Conservation (phyloP, 148 eudicot species). For the Rhododendron williamsianum region DNA sequence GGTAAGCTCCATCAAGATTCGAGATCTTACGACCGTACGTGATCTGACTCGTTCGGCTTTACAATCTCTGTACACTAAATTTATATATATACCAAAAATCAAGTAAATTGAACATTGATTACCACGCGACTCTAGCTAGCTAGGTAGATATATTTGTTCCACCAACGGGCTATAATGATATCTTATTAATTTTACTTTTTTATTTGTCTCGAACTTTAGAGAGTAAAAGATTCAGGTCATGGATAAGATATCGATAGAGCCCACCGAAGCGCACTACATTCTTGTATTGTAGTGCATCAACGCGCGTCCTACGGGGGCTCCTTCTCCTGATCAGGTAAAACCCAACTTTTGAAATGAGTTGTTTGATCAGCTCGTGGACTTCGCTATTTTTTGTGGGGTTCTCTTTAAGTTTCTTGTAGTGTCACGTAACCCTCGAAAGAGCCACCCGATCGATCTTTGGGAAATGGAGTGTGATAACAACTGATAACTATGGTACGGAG, state of each 20-base stretch:
- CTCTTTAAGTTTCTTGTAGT: background rate
- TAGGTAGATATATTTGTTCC: background rate
- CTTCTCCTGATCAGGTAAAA: background rate
- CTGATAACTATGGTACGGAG: too few species aligned
- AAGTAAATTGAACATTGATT: background rate
- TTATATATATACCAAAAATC: background rate
- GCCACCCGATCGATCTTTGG: too few species aligned
- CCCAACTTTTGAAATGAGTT: background rate
- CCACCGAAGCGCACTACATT: background rate
- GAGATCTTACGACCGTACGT: too few species aligned
- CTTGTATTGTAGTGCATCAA: background rate
- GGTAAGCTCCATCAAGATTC: background rate
- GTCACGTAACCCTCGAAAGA: background rate
- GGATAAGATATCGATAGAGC: background rate
- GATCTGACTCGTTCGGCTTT: too few species aligned
- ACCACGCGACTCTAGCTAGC: background rate
- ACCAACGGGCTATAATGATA: background rate
- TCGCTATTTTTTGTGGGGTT: background rate
- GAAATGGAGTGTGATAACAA: too few species aligned
- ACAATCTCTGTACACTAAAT: background rate
- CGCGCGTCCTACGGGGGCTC: background rate
- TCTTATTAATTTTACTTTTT: background rate
- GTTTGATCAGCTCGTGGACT: background rate
- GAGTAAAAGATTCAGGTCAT: background rate
- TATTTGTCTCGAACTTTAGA: background rate